Evolutionary conservation across 78 protist species (phyloP), one percentile per base, ranked within the genome.

Genomic region (Polysphondylium violaceum): DNA sequence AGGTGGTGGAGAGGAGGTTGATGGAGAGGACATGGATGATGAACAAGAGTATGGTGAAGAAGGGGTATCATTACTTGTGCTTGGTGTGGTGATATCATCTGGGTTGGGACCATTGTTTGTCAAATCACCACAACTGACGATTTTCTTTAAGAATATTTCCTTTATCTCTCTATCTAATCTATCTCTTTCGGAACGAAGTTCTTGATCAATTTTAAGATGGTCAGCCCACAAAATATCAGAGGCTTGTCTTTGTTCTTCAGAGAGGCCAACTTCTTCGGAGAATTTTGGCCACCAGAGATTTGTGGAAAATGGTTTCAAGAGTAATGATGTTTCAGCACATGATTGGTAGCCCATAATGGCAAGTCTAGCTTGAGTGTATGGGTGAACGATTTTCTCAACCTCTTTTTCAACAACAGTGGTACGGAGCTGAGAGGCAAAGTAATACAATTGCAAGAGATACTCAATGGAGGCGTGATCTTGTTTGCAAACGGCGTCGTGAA

Each of bases 221-320:
- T 83, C 91, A 12, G 38, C 40, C 91, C 91, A 83, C 19, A 83
- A 51, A 29, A 83, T 83, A 36, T 83, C 91, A 4, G 91, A 83
- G 17, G 91, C 91, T 40, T 41, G 8, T 59, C 72, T 53, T 50
- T 83, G 91, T 55, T 83, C 78, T 51, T 83, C 91, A 21, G 75
- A 58, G 44, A 83, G 40, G 9, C 55, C 53, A 2, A 83, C 91
- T 53, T 83, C 79, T 11, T 83, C 79, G 0, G 76, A 67, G 58
- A 68, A 83, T 27, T 83, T 83, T 50, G 81, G 81, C 91, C 91
- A 83, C 91, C 91, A 83, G 17, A 83, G 19, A 33, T 50, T 71
- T 0, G 91, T 68, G 27, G 79, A 43, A 60, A 83, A 68, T 69
- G 91, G 79, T 58, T 44, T 67, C 23, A 64, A 60, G 19, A 78